Evolutionary conservation across 345 rosid species (phyloP).

Genomic region (Pistacia atlantica): DNA sequence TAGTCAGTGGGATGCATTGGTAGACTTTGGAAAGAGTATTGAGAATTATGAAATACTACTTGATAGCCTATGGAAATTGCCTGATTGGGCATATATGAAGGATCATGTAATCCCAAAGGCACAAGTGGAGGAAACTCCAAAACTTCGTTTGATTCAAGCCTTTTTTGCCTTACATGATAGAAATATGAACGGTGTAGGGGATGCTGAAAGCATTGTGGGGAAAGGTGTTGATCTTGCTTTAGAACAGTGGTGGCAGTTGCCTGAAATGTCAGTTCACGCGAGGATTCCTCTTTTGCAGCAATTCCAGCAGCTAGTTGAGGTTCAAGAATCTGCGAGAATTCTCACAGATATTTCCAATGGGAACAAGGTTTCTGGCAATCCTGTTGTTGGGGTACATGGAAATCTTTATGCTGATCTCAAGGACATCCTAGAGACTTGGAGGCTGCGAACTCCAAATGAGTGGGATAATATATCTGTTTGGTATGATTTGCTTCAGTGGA

Average conservation of each 20-base stretch:
- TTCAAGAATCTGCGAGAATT: slow-evolving; percentile 94
- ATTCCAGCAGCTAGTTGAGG: slow-evolving; percentile 97
- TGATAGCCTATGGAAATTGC: slow-evolving; percentile 93
- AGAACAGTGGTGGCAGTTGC: slow-evolving; percentile 99
- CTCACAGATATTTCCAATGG: slow-evolving; percentile 90
- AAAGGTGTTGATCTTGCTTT: slow-evolving; percentile 97
- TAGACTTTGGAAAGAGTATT: slow-evolving; percentile 87
- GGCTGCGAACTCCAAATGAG: slow-evolving; percentile 94
- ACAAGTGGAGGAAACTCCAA: slow-evolving; percentile 99
- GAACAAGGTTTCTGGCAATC: slow-evolving; percentile 64
- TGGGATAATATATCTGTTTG: slow-evolving; percentile 98
- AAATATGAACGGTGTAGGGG: slow-evolving; percentile 76
- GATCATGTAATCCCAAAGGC: slow-evolving; percentile 98
- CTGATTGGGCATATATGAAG: slow-evolving; percentile 94
- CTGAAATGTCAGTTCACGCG: slow-evolving; percentile 96
- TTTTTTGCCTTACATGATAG: slow-evolving; percentile 91
- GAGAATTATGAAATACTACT: slow-evolving; percentile 96
- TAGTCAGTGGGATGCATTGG: slow-evolving; percentile 98
- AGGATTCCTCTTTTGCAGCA: slow-evolving; percentile 96
- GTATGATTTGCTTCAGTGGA: slow-evolving; percentile 98
- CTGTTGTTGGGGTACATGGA: slow-evolving; percentile 71
- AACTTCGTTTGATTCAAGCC: slow-evolving; percentile 89
- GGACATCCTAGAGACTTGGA: slow-evolving; percentile 98
- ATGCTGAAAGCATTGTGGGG: slow-evolving; percentile 86
- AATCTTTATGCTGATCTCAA: slow-evolving; percentile 91